phyloP scores from a whole-genome alignment of 2,329 filamentous ascomycete genomes.

The Arthroderma sp. region DNA sequence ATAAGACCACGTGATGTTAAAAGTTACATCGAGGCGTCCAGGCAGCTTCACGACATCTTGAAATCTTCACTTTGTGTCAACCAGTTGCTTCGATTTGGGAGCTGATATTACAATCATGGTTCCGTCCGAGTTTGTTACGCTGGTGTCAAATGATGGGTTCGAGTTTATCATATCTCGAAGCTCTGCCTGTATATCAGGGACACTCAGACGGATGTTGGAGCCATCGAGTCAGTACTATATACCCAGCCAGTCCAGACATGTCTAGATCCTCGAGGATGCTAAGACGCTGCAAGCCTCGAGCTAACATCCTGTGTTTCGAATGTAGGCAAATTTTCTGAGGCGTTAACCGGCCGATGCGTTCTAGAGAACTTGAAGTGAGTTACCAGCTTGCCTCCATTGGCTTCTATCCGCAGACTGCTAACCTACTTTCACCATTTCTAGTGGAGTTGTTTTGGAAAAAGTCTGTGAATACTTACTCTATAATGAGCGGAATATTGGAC shows the following conservation, averaged over 20 bases:
- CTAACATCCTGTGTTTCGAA: slow-evolving; percentile 2
- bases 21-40: not conserved
- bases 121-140: slow-evolving; percentile 45
- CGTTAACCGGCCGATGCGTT: slow-evolving; percentile 42
- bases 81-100: too few species aligned
- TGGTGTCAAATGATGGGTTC: slow-evolving; percentile 51
- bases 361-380: slow-evolving; percentile 48
- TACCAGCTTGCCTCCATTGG: not conserved
- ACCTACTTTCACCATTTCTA: slow-evolving; percentile 16
- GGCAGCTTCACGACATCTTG: not conserved
- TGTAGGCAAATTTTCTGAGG: slow-evolving; percentile 49
- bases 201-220: slow-evolving; percentile 52
- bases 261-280: not conserved
- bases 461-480: slow-evolving; percentile 60
- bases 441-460: slow-evolving; percentile 51
- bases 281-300: not conserved
- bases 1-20: too few species aligned
- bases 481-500: slow-evolving; percentile 49
- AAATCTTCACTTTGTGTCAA: not conserved
- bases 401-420: not conserved
- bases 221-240: slow-evolving; percentile 40
- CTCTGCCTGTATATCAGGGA: slow-evolving; percentile 47
- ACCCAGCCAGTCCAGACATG: not conserved
- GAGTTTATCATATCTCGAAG: slow-evolving; percentile 51
- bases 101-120: too few species aligned